Percentiles rank a stretch among this genome's conserved stretches.
Conservation (phyloP, 2,329 filamentous ascomycete genomes). For the Ophiostoma himal-ulmi region DNA sequence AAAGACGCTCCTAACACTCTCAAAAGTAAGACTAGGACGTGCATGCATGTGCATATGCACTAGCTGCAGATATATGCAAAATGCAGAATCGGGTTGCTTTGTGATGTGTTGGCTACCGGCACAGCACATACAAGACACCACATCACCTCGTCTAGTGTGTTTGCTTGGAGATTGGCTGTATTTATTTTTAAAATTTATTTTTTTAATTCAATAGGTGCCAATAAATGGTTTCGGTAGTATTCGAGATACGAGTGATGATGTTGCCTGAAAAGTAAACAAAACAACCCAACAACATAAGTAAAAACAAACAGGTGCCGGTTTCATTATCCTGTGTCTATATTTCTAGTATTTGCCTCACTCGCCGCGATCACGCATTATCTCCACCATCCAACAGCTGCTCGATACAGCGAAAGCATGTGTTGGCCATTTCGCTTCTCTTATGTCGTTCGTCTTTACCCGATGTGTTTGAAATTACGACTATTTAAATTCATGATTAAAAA, state of each 20-base stretch:
- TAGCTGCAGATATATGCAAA: background rate
- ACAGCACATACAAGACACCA: background rate
- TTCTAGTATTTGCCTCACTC: background rate
- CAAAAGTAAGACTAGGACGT: background rate
- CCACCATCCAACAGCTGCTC: background rate
- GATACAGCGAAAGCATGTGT: background rate
- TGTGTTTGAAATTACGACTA: background rate
- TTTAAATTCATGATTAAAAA: background rate
- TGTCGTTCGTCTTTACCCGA: background rate
- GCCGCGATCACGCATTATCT: background rate
- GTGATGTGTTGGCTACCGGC: constrained; percentile 4
- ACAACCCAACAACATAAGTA: background rate
- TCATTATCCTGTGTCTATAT: too few relatives aligned
- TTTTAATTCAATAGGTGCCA: too few relatives aligned
- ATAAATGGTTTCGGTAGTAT: too few relatives aligned
- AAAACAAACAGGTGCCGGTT: too few relatives aligned
- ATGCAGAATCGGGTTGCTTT: background rate
- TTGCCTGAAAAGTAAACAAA: background rate
- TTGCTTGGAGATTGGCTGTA: too few relatives aligned
- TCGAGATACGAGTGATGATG: too few relatives aligned
- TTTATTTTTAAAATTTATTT: too few relatives aligned
- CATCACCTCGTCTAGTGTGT: background rate
- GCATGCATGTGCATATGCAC: background rate
- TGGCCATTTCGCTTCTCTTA: constrained; percentile 3
- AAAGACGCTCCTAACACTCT: background rate